Evolutionary conservation across 1,284 basidiomycete species (phyloP).

Genomic region (Leccinum insolens): DNA sequence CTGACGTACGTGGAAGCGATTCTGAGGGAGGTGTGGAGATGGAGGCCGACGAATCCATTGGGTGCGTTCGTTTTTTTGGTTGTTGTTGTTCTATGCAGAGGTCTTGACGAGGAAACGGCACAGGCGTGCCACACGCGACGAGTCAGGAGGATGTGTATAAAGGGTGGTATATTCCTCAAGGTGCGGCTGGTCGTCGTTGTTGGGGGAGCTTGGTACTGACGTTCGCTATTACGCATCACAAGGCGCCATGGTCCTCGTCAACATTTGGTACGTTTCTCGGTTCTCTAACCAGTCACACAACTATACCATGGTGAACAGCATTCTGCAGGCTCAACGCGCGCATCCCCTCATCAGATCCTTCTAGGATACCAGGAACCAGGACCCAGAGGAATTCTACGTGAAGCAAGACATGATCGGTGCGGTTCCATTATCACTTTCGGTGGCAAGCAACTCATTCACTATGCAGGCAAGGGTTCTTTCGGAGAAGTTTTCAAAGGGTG

Average conservation of each 20-base stretch:
- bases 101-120: neutral
- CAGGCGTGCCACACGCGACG: slow-evolving; percentile 5
- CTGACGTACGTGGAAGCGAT: slow-evolving; percentile 13
- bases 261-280: slow-evolving; percentile 1
- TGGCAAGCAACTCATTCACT: slow-evolving; percentile 17
- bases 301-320: slow-evolving; percentile 25
- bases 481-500: slow-evolving; percentile 98
- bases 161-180: slow-evolving; percentile 5
- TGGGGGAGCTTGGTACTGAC: neutral
- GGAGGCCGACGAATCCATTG: slow-evolving; percentile 7
- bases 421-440: slow-evolving; percentile 31
- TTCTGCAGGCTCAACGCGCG: neutral
- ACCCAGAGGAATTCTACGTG: slow-evolving; percentile 95
- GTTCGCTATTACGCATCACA: neutral
- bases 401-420: slow-evolving; percentile 94
- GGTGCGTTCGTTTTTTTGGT: neutral
- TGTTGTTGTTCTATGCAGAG: too few relatives aligned
- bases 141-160: slow-evolving; percentile 2
- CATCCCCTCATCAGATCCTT: slow-evolving; percentile 13
- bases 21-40: slow-evolving; percentile 13
- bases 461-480: slow-evolving; percentile 90
- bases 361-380: slow-evolving; percentile 72
- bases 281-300: neutral
- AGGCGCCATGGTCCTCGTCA: slow-evolving; percentile 6
- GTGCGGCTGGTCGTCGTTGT: neutral